Evolutionary conservation across 306 rosid genomes (phyloP), one percentile per base, ranked within the genome.

Genomic region (Oemleria cerasiformis): DNA sequence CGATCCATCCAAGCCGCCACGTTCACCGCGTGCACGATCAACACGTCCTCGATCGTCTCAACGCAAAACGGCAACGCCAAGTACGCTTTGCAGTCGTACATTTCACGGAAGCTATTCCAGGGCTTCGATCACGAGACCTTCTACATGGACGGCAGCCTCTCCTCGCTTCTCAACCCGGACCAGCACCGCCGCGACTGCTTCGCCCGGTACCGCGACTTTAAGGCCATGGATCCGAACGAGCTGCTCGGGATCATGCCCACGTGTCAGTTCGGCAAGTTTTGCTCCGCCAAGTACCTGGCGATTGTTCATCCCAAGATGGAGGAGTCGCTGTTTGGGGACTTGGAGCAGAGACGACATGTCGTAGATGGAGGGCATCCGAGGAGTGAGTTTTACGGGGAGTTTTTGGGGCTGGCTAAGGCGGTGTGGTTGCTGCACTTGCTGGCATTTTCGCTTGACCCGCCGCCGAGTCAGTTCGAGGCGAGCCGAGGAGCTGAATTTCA

Each of bases 231-330:
- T 60, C 96, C 96, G 15, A 17, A 83, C 0, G 98, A 94, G 86
- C 97, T 94, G 10, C 97, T 94, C 12, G 98, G 97, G 54, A 82
- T 94, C 68, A 73, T 91, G 41, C 98, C 98, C 48, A 65, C 86
- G 4, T 94, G 99, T 79, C 90, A 89, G 72, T 91, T 94, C 45
- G 99, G 99, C 3, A 91, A 89, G 80, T 91, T 94, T 83, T 91
- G 96, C 81, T 85, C 86, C 70, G 87, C 88, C 83, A 94, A 89
- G 92, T 94, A 94, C 78, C 89, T 91, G 58, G 81, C 96, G 55
- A 82, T 94, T 59, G 86, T 91, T 47, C 99, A 91, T 78, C 92
- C 97, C 49, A 94, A 91, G 81, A 94, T 91, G 99, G 99, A 94
- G 84, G 97, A 89, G 83, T 94, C 99, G 14, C 75, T 94, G 84